Conservation (phyloP, 441 rosid genomes). For the Iberis amara region DNA sequence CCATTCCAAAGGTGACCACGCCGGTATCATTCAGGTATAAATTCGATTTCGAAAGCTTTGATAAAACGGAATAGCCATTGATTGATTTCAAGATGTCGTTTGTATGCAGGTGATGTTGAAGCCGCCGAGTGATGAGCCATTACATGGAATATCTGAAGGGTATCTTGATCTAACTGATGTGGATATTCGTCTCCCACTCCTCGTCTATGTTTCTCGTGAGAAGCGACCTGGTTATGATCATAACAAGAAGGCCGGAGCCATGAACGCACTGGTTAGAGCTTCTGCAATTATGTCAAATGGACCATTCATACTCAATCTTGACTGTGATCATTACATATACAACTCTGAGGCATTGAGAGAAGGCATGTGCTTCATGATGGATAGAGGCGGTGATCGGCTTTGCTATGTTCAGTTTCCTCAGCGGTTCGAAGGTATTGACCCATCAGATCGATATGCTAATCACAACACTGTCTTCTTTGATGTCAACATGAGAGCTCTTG, state of each 20-base stretch:
- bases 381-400: slow-evolving; percentile 73
- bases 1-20: slow-evolving; percentile 65
- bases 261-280: slow-evolving; percentile 82
- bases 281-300: slow-evolving; percentile 85
- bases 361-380: slow-evolving; percentile 95
- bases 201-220: slow-evolving; percentile 80
- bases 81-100: not conserved
- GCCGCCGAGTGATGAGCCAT: slow-evolving; percentile 67
- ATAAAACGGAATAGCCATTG: slow-evolving; percentile 1
- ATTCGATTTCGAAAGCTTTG: not conserved
- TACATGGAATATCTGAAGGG: slow-evolving; percentile 48
- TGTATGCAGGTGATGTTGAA: slow-evolving; percentile 64
- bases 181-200: slow-evolving; percentile 67
- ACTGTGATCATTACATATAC: slow-evolving; percentile 81
- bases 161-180: slow-evolving; percentile 52
- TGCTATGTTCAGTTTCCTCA: slow-evolving; percentile 89
- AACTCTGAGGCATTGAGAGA: slow-evolving; percentile 73
- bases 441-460: slow-evolving; percentile 84
- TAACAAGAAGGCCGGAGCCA: slow-evolving; percentile 86
- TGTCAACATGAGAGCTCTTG: slow-evolving; percentile 85
- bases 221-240: slow-evolving; percentile 85
- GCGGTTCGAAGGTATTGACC: slow-evolving; percentile 82
- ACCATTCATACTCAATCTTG: slow-evolving; percentile 76
- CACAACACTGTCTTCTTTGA: slow-evolving; percentile 86
- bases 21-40: slow-evolving; percentile 63